phyloP scores from a whole-genome alignment of 306 rosid species.

The Quercus ilex region DNA sequence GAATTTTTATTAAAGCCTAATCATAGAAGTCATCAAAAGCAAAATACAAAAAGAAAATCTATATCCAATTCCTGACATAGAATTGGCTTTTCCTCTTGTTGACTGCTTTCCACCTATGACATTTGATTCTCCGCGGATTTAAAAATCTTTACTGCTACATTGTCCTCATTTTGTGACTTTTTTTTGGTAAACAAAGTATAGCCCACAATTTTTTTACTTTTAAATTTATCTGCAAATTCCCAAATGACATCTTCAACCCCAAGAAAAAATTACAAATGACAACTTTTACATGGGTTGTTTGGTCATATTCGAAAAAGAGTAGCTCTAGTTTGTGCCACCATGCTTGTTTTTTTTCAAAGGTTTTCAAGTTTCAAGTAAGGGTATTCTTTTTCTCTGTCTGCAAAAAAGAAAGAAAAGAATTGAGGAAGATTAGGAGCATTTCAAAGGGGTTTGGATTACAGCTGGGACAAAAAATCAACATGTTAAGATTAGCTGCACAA shows the following conservation, averaged over 20 bases:
- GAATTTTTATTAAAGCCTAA: conserved; percentile 40
- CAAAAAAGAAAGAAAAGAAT: conserved; percentile 26
- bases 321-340: conserved; percentile 18
- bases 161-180: conserved; percentile 28
- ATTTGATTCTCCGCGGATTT: conserved; percentile 30
- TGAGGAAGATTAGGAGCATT: conserved; percentile 14
- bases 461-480: conserved; percentile 39
- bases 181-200: conserved; percentile 21
- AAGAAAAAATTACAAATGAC: conserved; percentile 7
- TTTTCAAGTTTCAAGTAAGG: conserved; percentile 33
- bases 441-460: conserved; percentile 33
- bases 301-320: conserved; percentile 19
- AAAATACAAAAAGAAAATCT: conserved; percentile 31
- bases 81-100: conserved; percentile 52
- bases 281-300: conserved; percentile 22
- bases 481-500: conserved; percentile 34
- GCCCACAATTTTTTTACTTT: conserved; percentile 18
- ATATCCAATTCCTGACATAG: conserved; percentile 58
- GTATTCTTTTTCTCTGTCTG: conserved; percentile 22
- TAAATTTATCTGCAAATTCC: conserved; percentile 7
- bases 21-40: conserved; percentile 92
- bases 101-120: conserved; percentile 69
- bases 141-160: conserved; percentile 22
- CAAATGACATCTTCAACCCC: conserved; percentile 9
- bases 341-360: conserved; percentile 56